Evolutionary conservation across 2,329 filamentous ascomycete species (phyloP), one percentile per base, ranked within the genome.

Genomic region (Epichloe uncinata): DNA sequence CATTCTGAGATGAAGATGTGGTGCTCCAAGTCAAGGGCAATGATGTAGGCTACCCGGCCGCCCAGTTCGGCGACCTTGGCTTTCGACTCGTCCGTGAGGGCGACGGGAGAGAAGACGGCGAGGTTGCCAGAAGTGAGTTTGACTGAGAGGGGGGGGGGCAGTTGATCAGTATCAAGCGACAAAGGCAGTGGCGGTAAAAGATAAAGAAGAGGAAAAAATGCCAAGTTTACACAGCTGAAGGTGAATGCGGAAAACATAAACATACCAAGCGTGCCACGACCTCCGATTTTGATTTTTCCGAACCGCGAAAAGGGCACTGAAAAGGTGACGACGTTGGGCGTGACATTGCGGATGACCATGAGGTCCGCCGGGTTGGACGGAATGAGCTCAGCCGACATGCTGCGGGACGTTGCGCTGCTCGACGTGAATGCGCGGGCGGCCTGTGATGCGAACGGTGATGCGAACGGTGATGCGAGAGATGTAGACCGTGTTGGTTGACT

Each of bases 1-100:
- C 93, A 98, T 45, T 87, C 75, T 0, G 85, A 84, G 49, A 98
- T 65, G 72, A 93, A 94, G 64, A 98, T 87, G 75, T 98, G 93
- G 68, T 98, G 93, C 71, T 98, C 89, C 48, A 87, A 75, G 65
- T 98, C 93, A 1, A 85, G 80, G 1, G 93, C 91, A 26, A 91
- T 74, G 56, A 98, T 82, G 73, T 97, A 97, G 57, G 77, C 78
- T 47, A 96, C 79, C 42, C 80, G 75, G 46, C 82, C 82, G 54
- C 82, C 82, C 50, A 87, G 70, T 35, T 80, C 73, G 49, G 74
- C 69, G 47, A 86, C 71, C 63, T 84, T 81, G 57, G 72, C 65
- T 54, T 75, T 80, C 38, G 89, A 82, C 51, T 84, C 80, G 3
- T 83, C 76, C 3, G 90, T 97, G 50, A 96, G 77, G 13, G 84